phyloP scores from a whole-genome alignment of 441 rosid genomes.

The Populus hybrid region DNA sequence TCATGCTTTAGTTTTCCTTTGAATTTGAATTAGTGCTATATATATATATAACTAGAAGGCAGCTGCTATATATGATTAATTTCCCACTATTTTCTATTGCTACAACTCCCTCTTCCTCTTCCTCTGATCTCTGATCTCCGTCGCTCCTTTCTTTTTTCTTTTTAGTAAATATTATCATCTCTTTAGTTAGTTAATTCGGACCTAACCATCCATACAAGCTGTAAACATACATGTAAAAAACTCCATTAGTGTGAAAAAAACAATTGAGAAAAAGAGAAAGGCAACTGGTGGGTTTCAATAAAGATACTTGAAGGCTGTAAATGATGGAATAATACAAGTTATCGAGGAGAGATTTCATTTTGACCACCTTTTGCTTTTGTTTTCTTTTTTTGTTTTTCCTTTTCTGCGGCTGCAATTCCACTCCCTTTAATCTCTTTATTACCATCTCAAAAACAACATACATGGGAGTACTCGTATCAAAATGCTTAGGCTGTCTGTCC shows the following conservation, averaged over 20 bases:
- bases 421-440: neutral
- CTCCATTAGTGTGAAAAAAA: slow-evolving; percentile 16
- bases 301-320: slow-evolving; percentile 55
- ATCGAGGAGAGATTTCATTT: slow-evolving; percentile 82
- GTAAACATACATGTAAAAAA: neutral
- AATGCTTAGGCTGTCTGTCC: slow-evolving; percentile 36
- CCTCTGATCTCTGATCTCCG: too few species aligned
- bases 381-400: slow-evolving; percentile 17
- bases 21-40: neutral
- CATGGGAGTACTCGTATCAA: neutral
- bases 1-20: neutral
- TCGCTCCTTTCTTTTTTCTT: too few species aligned
- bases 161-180: too few species aligned
- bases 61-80: too few species aligned
- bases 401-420: slow-evolving; percentile 48
- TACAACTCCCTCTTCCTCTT: too few species aligned
- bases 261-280: slow-evolving; percentile 36
- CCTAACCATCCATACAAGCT: neutral
- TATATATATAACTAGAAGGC: too few species aligned
- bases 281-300: slow-evolving; percentile 69
- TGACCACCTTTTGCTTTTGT: slow-evolving; percentile 75
- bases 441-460: neutral
- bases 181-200: neutral
- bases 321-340: slow-evolving; percentile 57
- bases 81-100: too few species aligned